These are phyloP conservation scores for Aegilops longissima DNA, from an alignment of 176 grass and related monocot genomes.

Conservation along the genomic window DNA sequence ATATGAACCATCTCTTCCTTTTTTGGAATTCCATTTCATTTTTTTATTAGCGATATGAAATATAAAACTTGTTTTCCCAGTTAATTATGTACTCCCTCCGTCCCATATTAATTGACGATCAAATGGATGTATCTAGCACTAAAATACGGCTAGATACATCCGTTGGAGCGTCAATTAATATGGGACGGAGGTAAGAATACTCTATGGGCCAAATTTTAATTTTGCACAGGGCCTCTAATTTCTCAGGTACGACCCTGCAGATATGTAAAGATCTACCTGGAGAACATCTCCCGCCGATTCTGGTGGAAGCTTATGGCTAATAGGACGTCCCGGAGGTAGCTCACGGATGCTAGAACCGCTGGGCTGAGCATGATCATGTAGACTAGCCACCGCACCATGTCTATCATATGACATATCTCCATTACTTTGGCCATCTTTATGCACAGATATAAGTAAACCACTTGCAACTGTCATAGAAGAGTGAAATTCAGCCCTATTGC, in stretches of 20 bases:
- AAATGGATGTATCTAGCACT: too few relatives aligned
- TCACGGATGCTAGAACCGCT: conserved; percentile 35
- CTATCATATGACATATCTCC: conserved; percentile 43
- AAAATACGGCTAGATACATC: too few relatives aligned
- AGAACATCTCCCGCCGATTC: conserved; percentile 83
- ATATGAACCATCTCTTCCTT: too few relatives aligned
- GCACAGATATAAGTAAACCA: conserved; percentile 52
- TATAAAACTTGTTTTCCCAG: too few relatives aligned
- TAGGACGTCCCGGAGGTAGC: conserved; percentile 63
- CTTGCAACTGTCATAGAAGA: conserved; percentile 76
- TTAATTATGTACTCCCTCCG: too few relatives aligned
- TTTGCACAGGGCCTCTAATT: too few relatives aligned
- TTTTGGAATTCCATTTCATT: too few relatives aligned
- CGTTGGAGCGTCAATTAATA: too few relatives aligned
- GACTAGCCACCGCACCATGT: conserved; percentile 39
- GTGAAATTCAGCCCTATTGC: conserved; percentile 54
- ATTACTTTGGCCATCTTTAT: conserved; percentile 52
- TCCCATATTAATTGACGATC: too few relatives aligned
- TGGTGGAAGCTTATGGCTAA: conserved; percentile 73
- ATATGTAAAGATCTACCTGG: conserved; percentile 64
- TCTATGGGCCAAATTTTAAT: too few relatives aligned
- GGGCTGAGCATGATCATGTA: conserved; percentile 42
- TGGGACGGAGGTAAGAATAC: too few relatives aligned
- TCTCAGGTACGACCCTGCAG: background rate
- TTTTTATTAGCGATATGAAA: too few relatives aligned